Evolutionary conservation across 2,329 filamentous ascomycete species (phyloP), one percentile per base, ranked within the genome.

Genomic region (Aureobasidium subglaciale): DNA sequence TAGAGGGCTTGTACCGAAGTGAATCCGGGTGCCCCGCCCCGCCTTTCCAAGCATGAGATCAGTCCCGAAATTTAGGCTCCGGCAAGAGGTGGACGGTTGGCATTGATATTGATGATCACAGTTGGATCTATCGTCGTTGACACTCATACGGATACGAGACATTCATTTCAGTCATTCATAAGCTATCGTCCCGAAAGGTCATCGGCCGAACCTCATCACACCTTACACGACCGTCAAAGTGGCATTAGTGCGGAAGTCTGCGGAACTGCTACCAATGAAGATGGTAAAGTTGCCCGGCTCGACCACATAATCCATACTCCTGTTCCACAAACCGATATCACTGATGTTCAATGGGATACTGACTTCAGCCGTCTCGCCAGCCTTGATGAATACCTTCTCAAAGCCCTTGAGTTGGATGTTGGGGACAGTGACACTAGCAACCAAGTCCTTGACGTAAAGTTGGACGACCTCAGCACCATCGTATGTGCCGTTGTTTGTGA

Each of bases 381-480:
- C 79, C 54, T 76, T 76, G 56, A 87, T 70, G 20, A 74, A 61
- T 1, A 86, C 79, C 74, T 87, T 88, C 62, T 80, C 77, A 67
- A 88, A 88, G 1, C 84, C 85, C 68, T 80, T 83, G 37, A 88
- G 75, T 66, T 80, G 72, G 56, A 77, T 79, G 64, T 85, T 85
- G 4, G 85, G 83, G 55, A 85, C 80, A 1, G 80, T 82, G 10
- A 87, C 80, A 41, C 77, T 80, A 10, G 80, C 73, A 53, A 86
- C 71, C 59, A 84, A 68, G 64, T 87, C 84, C 56, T 79, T 78
- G 56, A 87, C 75, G 60, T 88, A 87, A 24, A 86, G 67, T 71
- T 88, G 85, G 25, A 87, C 81, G 5, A 88, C 83, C 66, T 87
- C 84, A 35, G 80, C 76, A 11, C 82, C 84, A 60, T 84, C 82